A percentile compares a stretch with the other conserved stretches of the same genome.
phyloP scores from a whole-genome alignment of 371 early-diverging fungal species.

The Rhizopus sp. region DNA sequence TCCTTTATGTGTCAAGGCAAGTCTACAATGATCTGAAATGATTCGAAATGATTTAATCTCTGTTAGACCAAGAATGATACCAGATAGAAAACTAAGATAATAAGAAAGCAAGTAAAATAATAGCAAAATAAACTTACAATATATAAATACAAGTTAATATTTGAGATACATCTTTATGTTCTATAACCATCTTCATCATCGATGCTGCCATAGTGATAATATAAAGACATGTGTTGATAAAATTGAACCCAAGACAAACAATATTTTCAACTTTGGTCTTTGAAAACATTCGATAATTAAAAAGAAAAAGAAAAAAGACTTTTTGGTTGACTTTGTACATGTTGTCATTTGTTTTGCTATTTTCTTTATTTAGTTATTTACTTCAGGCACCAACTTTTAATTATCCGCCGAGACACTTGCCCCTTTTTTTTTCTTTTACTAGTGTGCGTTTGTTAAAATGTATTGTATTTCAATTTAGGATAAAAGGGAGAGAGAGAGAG shows the following conservation, averaged over 20 bases:
- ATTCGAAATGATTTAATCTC: constrained; percentile 25
- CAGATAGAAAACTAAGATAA: constrained; percentile 29
- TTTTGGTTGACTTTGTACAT: too few species aligned
- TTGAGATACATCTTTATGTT: constrained; percentile 23
- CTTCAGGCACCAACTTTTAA: too few species aligned
- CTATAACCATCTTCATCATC: constrained; percentile 21
- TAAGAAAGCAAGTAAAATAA: background rate
- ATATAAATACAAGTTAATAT: constrained; percentile 41
- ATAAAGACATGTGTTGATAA: constrained; percentile 27
- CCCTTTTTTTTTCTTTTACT: too few species aligned
- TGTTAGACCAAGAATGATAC: constrained; percentile 20
- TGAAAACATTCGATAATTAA: constrained; percentile 24
- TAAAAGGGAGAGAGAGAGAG: too few species aligned
- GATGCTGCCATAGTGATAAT: constrained; percentile 24
- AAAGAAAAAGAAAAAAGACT: background rate
- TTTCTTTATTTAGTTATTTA: background rate
- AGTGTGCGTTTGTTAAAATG: too few species aligned
- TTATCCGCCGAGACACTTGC: too few species aligned
- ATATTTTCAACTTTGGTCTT: constrained; percentile 38
- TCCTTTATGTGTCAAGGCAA: constrained; percentile 30
- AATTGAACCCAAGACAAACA: constrained; percentile 28
- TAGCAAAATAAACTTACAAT: constrained; percentile 19
- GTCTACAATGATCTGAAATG: constrained; percentile 19
- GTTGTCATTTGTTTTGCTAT: background rate
- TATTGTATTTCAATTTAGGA: too few species aligned